Base-by-base conservation (phyloP, 2,329 filamentous ascomycete genomes). In the Beauveria sp. region DNA sequence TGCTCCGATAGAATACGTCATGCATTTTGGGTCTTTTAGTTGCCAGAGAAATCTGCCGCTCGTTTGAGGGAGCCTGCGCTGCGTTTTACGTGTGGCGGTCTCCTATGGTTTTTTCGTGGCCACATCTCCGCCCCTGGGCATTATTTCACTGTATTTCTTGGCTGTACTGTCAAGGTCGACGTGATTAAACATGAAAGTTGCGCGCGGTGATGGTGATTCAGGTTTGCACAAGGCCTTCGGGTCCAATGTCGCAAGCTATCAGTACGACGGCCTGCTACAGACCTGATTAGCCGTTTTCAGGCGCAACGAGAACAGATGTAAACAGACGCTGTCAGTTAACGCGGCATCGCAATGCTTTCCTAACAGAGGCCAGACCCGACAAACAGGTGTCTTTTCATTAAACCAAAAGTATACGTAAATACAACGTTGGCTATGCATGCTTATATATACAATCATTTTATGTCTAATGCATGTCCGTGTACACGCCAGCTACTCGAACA, bases 61-160 rank as follows among this genome's bases (percentile, higher is more conserved):
- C 68, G 74, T 76, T 76, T 76, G 76, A 78, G 75, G 76, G 76
- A 74, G 72, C 71, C 66, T 72, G 72, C 68, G 71, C 47, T 53
- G 42, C 70, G 68, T 67, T 69, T 71, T 64, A 60, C 64, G 67
- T 69, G 71, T 77, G 73, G 71, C 72, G 72, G 73, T 73, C 71
- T 73, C 76, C 75, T 66, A 78, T 78, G 76, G 75, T 76, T 74
- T 71, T 68, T 68, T 69, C 61, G 72, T 72, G 75, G 75, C 74
- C 67, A 77, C 75, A 77, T 74, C 10, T 58, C 40, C 34, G 22
- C 30, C 14, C 28, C 46, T 45, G 38, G 54, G 55, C n/a, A 10
- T 26, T 5, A 26, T 38, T 38, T 14, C 4, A 38, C 14, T 47
- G 16, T 24, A 22, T 52, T 24, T 40, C 5, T 30, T 26, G 7